Base-by-base conservation (phyloP, 2,329 filamentous ascomycete species). In the Xylariales sp. region DNA sequence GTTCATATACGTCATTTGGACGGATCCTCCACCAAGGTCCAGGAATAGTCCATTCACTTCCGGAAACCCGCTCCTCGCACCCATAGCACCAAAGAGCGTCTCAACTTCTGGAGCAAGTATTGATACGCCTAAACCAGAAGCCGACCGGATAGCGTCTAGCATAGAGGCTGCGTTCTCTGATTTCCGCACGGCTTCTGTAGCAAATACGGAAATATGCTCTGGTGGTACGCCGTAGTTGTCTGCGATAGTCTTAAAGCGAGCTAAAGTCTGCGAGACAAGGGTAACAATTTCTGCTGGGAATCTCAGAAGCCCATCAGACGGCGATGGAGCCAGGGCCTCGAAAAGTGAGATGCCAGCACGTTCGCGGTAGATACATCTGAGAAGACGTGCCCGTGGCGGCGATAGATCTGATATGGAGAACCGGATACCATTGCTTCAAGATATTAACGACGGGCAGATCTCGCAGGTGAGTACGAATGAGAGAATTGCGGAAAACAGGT, bases 321-420 rank as follows among this genome's bases (percentile, higher is more conserved):
- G 58, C 19, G 63, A 71, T 51, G 67, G 70, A 71, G 69, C 87
- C 63, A 82, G 65, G 1, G 88, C 88, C 57, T 95, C 88, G 64
- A 93, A 95, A 9, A 96, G 75, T 2, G 89, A 95, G 44, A 96
- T 93, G 16, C 74, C 77, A 8, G 81, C 84, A 5, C 90, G 82
- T 53, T 88, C 80, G 53, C 85, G 80, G 63, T 88, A 94, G 42
- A 95, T 55, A 19, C 85, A 90, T 14, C 76, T 81, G 31, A 95
- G 73, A 18, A 89, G 78, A 18, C 89, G 84, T 18, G 85, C 74
- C 28, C 71, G 78, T 4, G 80, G 78, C 16, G 84, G 82, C 4
- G 81, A 76, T n/a, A 94, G 73, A 50, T 88, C 82, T 7, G 88
- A 87, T 55, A 95, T 88, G 32, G 88, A 91, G 70, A 95, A 95